phyloP scores from a whole-genome alignment of 176 grass and related monocot species.

The Metroxylon sagu region DNA sequence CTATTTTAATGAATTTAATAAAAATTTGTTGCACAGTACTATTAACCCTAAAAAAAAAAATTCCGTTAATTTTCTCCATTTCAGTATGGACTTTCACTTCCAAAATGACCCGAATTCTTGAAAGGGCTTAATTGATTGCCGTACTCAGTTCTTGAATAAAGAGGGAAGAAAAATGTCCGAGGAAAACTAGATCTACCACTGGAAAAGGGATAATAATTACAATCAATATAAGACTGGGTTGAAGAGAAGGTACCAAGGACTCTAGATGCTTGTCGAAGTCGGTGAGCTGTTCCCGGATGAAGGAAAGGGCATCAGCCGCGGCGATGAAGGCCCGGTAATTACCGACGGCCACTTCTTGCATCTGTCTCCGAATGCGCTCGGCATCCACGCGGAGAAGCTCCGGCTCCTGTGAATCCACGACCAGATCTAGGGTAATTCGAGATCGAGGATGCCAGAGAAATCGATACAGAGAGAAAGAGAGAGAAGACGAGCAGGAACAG shows the following conservation, averaged over 20 bases:
- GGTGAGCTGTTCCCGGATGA: slow-evolving; percentile 77
- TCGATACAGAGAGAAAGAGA: background rate
- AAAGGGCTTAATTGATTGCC: too few relatives aligned
- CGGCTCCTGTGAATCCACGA: slow-evolving; percentile 58
- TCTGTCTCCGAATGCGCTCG: slow-evolving; percentile 94
- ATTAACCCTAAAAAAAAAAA: too few relatives aligned
- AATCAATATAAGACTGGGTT: too few relatives aligned
- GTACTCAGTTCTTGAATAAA: background rate
- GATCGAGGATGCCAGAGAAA: too few relatives aligned
- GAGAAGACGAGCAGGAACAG: background rate
- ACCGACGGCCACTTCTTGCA: slow-evolving; percentile 99
- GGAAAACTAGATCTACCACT: background rate
- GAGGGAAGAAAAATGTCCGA: background rate
- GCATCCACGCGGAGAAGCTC: slow-evolving; percentile 93
- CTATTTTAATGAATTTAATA: too few relatives aligned
- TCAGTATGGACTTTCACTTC: too few relatives aligned
- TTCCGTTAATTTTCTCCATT: too few relatives aligned
- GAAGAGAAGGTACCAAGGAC: slow-evolving; percentile 44
- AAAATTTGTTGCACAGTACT: too few relatives aligned
- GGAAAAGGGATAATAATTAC: too few relatives aligned
- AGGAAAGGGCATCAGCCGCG: slow-evolving; percentile 84
- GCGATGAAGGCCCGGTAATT: slow-evolving; percentile 94
- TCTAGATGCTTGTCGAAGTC: slow-evolving; percentile 86
- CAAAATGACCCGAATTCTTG: too few relatives aligned
- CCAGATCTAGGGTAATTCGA: background rate